Evolutionary conservation across 805 yeast species (phyloP).

Genomic region (Starmera quercuum): DNA sequence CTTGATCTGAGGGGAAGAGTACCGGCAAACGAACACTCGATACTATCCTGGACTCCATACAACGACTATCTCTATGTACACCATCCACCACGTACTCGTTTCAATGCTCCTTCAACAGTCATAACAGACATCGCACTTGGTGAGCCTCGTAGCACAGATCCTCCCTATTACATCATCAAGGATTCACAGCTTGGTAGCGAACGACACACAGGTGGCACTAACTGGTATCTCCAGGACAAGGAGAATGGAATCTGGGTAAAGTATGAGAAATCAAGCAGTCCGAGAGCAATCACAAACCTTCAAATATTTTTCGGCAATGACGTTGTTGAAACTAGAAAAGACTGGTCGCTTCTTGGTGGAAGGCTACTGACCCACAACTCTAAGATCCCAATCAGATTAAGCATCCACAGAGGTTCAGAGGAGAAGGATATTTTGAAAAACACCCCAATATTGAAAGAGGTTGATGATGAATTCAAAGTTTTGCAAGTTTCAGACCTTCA

Average conservation of each 20-base stretch:
- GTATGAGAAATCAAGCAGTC: slow-evolving; percentile 28
- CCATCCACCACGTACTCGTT: slow-evolving; percentile 4
- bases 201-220: slow-evolving; percentile 12
- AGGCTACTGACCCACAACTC: slow-evolving; percentile 3
- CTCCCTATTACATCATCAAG: slow-evolving; percentile 29
- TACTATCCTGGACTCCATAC: slow-evolving; percentile 12
- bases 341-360: slow-evolving; percentile 36
- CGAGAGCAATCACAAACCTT: slow-evolving; percentile 35
- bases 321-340: slow-evolving; percentile 51
- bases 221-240: slow-evolving; percentile 41
- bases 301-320: slow-evolving; percentile 48
- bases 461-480: slow-evolving; percentile 42
- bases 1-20: too few relatives aligned
- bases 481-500: slow-evolving; percentile 64
- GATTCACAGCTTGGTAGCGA: slow-evolving; percentile 25
- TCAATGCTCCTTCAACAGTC: slow-evolving; percentile 17
- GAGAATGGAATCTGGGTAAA: slow-evolving; percentile 52
- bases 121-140: slow-evolving; percentile 39
- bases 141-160: slow-evolving; percentile 21
- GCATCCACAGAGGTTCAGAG: slow-evolving; percentile 2
- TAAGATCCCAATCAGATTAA: slow-evolving; percentile 4
- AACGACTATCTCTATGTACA: slow-evolving; percentile 22
- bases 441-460: slow-evolving; percentile 18
- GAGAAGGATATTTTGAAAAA: not conserved
- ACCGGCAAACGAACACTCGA: too few relatives aligned